phyloP scores from a whole-genome alignment of 2,329 filamentous ascomycete species.

The Talaromyces amestolkiae region DNA sequence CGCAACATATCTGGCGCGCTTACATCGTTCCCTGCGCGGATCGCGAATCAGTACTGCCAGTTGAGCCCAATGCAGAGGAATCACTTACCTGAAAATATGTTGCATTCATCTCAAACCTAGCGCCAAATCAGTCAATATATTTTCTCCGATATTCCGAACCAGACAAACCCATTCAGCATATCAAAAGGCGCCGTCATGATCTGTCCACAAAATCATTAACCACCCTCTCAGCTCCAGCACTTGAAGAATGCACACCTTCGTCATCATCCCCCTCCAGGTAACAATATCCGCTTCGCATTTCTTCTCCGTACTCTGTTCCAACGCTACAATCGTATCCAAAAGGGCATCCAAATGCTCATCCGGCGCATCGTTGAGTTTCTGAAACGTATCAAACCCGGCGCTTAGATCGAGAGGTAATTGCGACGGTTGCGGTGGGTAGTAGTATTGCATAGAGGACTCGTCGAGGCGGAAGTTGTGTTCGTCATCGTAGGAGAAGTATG shows the following conservation, averaged over 20 bases:
- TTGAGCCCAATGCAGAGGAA: neutral
- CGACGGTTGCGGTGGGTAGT: constrained; percentile 74
- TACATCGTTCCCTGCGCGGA: constrained; percentile 55
- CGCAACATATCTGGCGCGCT: constrained; percentile 24
- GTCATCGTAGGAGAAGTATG: constrained; percentile 90
- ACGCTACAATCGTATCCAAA: constrained; percentile 68
- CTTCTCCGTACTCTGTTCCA: constrained; percentile 67
- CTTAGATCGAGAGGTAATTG: constrained; percentile 70
- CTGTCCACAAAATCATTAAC: constrained; percentile 45
- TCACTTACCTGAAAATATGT: constrained; percentile 74
- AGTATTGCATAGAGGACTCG: constrained; percentile 79
- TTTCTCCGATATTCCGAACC: constrained; percentile 15
- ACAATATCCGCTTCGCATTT: constrained; percentile 75
- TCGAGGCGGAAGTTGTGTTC: constrained; percentile 73
- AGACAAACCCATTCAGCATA: constrained; percentile 67
- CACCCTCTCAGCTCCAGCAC: neutral
- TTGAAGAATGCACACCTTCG: constrained; percentile 65
- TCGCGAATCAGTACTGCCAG: constrained; percentile 24
- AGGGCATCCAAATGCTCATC: constrained; percentile 87
- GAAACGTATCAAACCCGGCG: constrained; percentile 75
- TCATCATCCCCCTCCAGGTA: constrained; percentile 98
- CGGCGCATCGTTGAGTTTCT: constrained; percentile 74
- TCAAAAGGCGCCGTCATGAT: constrained; percentile 85
- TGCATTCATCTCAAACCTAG: constrained; percentile 92
- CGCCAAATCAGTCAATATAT: constrained; percentile 19